phyloP scores from a whole-genome alignment of 306 rosid genomes.

The Hylodesmum podocarpum region DNA sequence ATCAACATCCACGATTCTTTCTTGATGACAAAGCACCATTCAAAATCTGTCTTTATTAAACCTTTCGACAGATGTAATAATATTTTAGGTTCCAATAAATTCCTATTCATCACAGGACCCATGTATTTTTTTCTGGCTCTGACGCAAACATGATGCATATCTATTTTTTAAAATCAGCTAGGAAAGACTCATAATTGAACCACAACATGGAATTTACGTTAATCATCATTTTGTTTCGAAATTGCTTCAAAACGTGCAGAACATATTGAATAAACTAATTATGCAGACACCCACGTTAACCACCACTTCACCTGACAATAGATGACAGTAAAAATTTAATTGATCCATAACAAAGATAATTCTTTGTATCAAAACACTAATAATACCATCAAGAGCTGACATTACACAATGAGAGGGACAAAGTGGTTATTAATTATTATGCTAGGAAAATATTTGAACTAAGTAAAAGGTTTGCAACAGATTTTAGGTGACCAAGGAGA shows the following conservation, averaged over 20 bases:
- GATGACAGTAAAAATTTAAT: neutral
- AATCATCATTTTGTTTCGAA: conserved; percentile 27
- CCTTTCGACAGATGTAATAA: neutral
- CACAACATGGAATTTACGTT: neutral
- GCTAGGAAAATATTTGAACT: neutral
- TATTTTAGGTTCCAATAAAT: neutral
- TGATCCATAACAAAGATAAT: neutral
- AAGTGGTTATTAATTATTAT: conserved; percentile 1
- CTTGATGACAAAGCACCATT: neutral
- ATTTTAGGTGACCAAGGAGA: neutral
- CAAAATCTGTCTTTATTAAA: neutral
- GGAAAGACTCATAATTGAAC: conserved; percentile 27
- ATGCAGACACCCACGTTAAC: conserved; percentile 22
- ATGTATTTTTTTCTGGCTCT: neutral
- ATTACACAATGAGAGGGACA: neutral
- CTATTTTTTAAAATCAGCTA: neutral
- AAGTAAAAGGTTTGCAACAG: neutral
- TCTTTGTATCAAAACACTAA: neutral
- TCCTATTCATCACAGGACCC: neutral
- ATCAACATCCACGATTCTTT: neutral
- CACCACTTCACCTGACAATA: neutral
- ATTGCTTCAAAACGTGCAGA: conserved; percentile 35
- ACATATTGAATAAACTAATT: neutral
- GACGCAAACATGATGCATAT: conserved; percentile 7
- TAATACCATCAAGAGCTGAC: neutral